Percentiles rank a stretch among this genome's conserved stretches.
Evolutionary conservation across 345 rosid species (phyloP).

Genomic region (Populus alba): DNA sequence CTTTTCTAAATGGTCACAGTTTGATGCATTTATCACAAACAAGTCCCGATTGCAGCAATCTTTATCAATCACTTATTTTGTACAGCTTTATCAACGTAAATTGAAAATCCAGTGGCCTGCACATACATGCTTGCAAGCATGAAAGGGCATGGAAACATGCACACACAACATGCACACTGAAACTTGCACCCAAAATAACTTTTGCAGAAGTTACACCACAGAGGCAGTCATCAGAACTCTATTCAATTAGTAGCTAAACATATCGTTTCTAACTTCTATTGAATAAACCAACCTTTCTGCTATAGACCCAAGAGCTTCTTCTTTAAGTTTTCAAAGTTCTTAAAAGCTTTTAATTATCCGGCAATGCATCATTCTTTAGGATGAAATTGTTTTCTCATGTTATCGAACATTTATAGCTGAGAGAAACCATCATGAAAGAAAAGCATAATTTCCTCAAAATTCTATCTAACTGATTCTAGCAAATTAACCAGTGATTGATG

Average conservation of each 20-base stretch:
- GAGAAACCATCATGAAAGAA: background rate
- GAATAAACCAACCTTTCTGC: background rate
- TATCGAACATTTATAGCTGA: background rate
- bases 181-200: background rate
- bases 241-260: background rate
- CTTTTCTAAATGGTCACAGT: background rate
- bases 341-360: background rate
- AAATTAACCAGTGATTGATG: background rate
- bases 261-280: no score
- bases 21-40: background rate
- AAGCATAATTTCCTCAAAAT: background rate
- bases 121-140: background rate
- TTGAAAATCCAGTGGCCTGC: background rate
- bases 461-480: background rate
- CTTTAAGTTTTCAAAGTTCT: background rate
- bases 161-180: background rate
- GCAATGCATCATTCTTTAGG: background rate
- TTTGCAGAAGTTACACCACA: background rate
- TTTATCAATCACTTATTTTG: no score
- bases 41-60: background rate
- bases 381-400: background rate
- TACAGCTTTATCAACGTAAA: no score
- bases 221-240: background rate
- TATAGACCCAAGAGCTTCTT: background rate
- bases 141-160: background rate